Evolutionary conservation across 331 rosid genomes (phyloP).

Genomic region (Quercus lobata): DNA sequence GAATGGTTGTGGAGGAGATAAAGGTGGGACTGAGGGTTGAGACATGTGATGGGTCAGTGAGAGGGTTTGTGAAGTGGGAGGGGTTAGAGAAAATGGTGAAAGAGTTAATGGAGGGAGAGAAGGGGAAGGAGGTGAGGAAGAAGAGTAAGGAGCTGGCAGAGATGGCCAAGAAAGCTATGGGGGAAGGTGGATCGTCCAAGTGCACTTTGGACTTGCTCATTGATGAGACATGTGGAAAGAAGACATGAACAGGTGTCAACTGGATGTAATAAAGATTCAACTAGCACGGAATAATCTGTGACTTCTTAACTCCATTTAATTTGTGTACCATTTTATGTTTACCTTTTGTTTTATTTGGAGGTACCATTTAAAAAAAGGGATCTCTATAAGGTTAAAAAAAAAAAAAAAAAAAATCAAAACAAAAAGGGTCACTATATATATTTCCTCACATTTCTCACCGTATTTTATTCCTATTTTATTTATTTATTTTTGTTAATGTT

Average conservation of each 20-base stretch:
- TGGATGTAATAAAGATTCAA: too few species aligned
- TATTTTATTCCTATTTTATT: too few species aligned
- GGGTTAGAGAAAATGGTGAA: conserved; percentile 33
- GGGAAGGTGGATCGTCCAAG: conserved; percentile 46
- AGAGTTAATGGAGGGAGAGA: conserved; percentile 51
- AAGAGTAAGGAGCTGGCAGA: conserved; percentile 31
- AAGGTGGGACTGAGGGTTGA: conserved; percentile 36
- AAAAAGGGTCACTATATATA: too few species aligned
- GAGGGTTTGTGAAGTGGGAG: conserved; percentile 40
- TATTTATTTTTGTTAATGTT: too few species aligned
- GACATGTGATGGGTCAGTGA: conserved; percentile 22
- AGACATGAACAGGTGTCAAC: background rate
- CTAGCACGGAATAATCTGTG: too few species aligned
- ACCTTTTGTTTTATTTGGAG: too few species aligned
- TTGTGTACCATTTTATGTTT: too few species aligned
- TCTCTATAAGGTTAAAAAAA: too few species aligned
- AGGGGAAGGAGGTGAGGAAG: conserved; percentile 17
- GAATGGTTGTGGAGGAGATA: conserved; percentile 49
- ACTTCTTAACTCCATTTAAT: too few species aligned
- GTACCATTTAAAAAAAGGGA: too few species aligned
- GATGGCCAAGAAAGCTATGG: conserved; percentile 31
- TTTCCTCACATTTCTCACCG: too few species aligned
- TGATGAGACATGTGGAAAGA: conserved; percentile 4
- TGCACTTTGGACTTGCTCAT: conserved; percentile 13
- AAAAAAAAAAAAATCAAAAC: too few species aligned